phyloP scores from a whole-genome alignment of 1,139 yeast species.

The Yamadazyma trypodendri region DNA sequence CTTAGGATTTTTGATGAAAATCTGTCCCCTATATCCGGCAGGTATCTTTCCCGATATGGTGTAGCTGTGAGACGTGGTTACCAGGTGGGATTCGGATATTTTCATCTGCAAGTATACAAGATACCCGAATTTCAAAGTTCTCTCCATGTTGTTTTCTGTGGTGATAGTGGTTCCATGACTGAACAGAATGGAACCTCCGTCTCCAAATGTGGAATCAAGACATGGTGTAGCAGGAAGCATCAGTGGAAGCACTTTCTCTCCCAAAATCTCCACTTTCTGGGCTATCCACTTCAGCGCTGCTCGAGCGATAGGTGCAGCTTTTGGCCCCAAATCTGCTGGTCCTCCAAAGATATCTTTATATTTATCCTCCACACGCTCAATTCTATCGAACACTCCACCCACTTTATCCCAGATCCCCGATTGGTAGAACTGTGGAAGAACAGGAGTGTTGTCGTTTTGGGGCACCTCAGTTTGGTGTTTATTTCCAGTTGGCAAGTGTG shows the following conservation, averaged over 20 bases:
- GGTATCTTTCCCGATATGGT: constrained; percentile 12
- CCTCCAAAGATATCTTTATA: background rate
- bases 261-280: constrained; percentile 8
- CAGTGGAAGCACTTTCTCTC: constrained; percentile 7
- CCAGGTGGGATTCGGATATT: constrained; percentile 2
- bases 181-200: constrained; percentile 15
- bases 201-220: constrained; percentile 14
- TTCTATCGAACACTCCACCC: constrained; percentile 1
- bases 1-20: constrained; percentile 13
- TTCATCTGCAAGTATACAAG: constrained; percentile 7
- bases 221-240: constrained; percentile 15
- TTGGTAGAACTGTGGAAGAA: background rate
- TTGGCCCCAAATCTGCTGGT: constrained; percentile 1
- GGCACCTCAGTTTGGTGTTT: constrained; percentile 3
- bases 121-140: constrained; percentile 6
- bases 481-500: background rate
- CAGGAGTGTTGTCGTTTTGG: constrained; percentile 5
- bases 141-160: constrained; percentile 6
- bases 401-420: constrained; percentile 5
- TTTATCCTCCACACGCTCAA: constrained; percentile 4
- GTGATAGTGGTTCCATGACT: constrained; percentile 10
- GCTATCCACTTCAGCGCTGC: constrained; percentile 8
- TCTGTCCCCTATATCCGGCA: constrained; percentile 13
- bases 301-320: background rate
- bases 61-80: constrained; percentile 5